Percentiles rank a stretch among this genome's conserved stretches.
Evolutionary conservation across 345 rosid species (phyloP).

Genomic region (Gossypioides kirkii): DNA sequence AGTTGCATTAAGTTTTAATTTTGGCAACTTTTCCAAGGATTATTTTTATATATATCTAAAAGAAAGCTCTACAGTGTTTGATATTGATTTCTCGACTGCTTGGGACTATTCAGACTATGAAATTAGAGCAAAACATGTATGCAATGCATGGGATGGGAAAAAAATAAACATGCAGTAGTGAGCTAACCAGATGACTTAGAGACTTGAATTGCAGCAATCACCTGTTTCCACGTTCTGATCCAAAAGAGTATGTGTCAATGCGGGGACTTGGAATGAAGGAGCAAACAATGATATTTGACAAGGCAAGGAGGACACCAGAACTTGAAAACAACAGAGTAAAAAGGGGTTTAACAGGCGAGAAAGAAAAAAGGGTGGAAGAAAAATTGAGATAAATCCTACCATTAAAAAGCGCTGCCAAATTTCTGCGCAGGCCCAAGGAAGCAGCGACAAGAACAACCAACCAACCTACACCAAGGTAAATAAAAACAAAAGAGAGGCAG

Average conservation of each 20-base stretch:
- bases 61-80: background rate
- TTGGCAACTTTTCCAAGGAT: background rate
- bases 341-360: background rate
- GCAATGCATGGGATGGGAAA: background rate
- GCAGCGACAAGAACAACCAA: constrained; percentile 40
- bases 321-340: background rate
- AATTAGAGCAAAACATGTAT: background rate
- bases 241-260: background rate
- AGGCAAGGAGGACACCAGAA: background rate
- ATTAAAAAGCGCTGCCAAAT: constrained; percentile 25
- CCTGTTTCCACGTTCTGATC: background rate
- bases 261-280: background rate
- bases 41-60: background rate
- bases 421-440: constrained; percentile 37
- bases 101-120: background rate
- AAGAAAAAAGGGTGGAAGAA: constrained; percentile 1
- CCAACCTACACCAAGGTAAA: constrained; percentile 20
- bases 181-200: background rate
- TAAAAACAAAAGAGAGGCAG: constrained; percentile 17
- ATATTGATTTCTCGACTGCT: background rate
- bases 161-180: background rate
- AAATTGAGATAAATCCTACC: constrained; percentile 23
- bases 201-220: background rate
- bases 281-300: background rate
- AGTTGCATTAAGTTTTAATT: background rate